phyloP scores from a whole-genome alignment of 2,329 filamentous ascomycete species.

The Monilinia fructicola region DNA sequence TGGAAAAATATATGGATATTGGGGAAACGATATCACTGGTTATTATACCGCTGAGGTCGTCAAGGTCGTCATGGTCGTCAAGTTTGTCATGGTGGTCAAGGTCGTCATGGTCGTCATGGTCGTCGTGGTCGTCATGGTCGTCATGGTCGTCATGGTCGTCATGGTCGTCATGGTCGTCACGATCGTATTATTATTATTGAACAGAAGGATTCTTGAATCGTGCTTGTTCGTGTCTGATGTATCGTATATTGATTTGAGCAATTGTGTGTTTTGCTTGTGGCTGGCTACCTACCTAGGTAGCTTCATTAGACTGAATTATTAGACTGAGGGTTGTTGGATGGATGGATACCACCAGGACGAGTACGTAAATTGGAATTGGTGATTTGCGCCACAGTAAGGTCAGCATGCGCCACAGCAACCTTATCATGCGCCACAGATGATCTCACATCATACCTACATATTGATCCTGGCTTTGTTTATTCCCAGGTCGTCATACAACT shows the following conservation, averaged over 20 bases:
- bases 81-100: not conserved
- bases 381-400: too few relatives aligned
- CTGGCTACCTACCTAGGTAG: too few relatives aligned
- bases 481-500: too few relatives aligned
- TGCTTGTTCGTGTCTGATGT: not conserved
- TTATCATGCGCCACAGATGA: not conserved
- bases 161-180: not conserved
- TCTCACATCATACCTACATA: not conserved
- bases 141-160: not conserved
- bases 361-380: too few relatives aligned
- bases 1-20: not conserved
- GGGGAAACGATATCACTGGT: not conserved
- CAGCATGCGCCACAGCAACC: too few relatives aligned
- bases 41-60: not conserved
- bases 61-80: not conserved
- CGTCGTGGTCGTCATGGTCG: not conserved
- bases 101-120: not conserved
- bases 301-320: too few relatives aligned
- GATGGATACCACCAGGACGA: too few relatives aligned
- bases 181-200: too few relatives aligned
- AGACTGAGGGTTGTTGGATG: too few relatives aligned
- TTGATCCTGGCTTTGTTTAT: not conserved
- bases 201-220: not conserved
- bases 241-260: too few relatives aligned
- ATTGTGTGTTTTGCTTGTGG: not conserved